Base-by-base conservation (phyloP, 495 filamentous ascomycete genomes). In the Annulohypoxylon stygium region DNA sequence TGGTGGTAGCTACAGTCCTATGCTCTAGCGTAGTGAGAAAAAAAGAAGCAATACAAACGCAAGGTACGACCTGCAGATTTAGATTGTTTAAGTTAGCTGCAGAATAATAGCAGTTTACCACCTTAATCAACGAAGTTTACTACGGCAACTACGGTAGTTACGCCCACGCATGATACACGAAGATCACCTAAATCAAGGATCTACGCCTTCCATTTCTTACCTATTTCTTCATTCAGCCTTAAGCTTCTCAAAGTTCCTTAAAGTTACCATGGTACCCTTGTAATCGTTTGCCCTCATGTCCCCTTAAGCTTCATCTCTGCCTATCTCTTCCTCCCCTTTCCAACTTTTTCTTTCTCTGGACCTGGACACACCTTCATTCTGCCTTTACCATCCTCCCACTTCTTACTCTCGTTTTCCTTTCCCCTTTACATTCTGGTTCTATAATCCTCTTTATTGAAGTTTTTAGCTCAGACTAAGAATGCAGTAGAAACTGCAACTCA, bases 31-130 rank as follows among this genome's bases (percentile, higher is more conserved):
- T 64, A 48, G 45, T 55, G 36, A 8, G 23, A 41, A 39, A 66
- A 63, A 69, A 59, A 50, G 62, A 74, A 67, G 51, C 34, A 64
- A 62, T 72, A 63, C 71, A 74, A 74, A 74, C 71, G 71, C 71
- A 74, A 70, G 71, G 66, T 73, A 73, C 70, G 70, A 73, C 61
- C n/a, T 73, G 61, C 47, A 69, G 25, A 50, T 54, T 59, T 36
- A 69, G 25, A 50, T 54, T 59, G 23, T 53, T 66, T 30, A 30
- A 6, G 20, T 23, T 74, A 74, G 67, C 61, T 74, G 67, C 62
- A 70, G 62, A 45, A 60, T 60, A 2, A n/a, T 43, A 61, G 61
- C 30, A 65, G 54, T 58, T 58, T 36, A 64, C 69, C 23, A 54
- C 61, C 61, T 54, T 65, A 36, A 54, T 64, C 37, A 18, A 59